phyloP scores from a whole-genome alignment of 1,284 basidiomycete species.

The Exsudoporus floridanus region DNA sequence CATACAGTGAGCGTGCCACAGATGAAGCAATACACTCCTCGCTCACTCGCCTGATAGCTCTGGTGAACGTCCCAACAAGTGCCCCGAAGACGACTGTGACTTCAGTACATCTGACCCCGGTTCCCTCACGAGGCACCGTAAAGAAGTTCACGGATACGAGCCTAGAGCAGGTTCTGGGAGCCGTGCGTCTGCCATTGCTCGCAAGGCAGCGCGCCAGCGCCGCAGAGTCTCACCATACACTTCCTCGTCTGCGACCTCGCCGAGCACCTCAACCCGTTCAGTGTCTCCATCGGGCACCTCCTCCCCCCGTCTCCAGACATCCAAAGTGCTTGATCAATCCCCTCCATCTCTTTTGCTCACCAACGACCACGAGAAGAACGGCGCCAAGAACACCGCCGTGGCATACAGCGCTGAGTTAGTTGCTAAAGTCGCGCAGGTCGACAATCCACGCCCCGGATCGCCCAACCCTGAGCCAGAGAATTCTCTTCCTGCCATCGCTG shows the following conservation, averaged over 20 bases:
- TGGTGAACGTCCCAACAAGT: slow-evolving; percentile 14
- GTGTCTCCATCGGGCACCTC: background rate
- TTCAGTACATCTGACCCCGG: slow-evolving; percentile 29
- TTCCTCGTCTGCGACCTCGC: background rate
- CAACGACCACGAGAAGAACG: no score
- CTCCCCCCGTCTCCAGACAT: background rate
- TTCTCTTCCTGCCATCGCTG: background rate
- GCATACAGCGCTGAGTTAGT: background rate
- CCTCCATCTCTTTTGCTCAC: background rate
- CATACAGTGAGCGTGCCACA: slow-evolving; percentile 24
- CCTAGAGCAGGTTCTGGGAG: background rate
- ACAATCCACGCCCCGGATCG: background rate
- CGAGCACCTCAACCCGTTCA: background rate
- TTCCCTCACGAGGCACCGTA: slow-evolving; percentile 31
- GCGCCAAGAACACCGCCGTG: background rate
- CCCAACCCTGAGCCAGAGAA: no score
- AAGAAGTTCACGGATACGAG: slow-evolving; percentile 12
- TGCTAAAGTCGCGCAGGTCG: background rate
- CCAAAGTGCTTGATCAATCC: background rate
- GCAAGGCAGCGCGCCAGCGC: background rate
- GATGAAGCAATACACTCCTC: background rate
- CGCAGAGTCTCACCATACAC: background rate
- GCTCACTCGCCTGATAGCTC: slow-evolving; percentile 17
- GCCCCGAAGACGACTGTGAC: slow-evolving; percentile 23
- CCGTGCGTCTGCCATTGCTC: background rate